Conservation (phyloP, 495 filamentous ascomycete genomes). For the Aspergillus leporis region DNA sequence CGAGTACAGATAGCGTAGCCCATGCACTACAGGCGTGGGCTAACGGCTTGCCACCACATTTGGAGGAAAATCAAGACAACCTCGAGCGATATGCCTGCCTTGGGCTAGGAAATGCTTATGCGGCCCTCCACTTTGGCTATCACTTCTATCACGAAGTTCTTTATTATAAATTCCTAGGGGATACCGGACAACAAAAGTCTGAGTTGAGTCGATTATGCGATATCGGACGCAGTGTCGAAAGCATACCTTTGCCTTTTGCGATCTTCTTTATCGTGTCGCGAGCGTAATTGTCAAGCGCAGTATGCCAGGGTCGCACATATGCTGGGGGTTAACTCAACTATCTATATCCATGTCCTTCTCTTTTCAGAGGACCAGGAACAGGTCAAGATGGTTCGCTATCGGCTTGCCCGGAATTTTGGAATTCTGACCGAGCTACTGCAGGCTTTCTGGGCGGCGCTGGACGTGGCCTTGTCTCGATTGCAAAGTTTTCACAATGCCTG, state of each 20-base stretch:
- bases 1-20: not conserved
- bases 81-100: not conserved
- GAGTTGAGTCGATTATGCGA: not conserved
- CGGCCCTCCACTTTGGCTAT: not conserved
- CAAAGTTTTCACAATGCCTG: not conserved
- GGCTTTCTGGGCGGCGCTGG: not conserved
- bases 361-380: not conserved
- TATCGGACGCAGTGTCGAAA: not conserved
- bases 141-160: not conserved
- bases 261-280: not conserved
- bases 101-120: not conserved
- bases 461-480: not conserved
- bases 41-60: not conserved
- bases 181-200: not conserved
- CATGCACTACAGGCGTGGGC: not conserved
- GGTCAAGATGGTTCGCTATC: not conserved
- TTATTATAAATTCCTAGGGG: not conserved
- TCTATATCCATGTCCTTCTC: not conserved
- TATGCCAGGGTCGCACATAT: not conserved
- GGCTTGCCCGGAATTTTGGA: not conserved
- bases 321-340: not conserved
- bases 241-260: not conserved
- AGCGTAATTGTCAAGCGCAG: not conserved
- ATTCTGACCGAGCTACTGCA: not conserved
- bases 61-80: not conserved